Evolutionary conservation across 2,329 filamentous ascomycete species (phyloP).

Genomic region (Hymenoscyphus repandus): DNA sequence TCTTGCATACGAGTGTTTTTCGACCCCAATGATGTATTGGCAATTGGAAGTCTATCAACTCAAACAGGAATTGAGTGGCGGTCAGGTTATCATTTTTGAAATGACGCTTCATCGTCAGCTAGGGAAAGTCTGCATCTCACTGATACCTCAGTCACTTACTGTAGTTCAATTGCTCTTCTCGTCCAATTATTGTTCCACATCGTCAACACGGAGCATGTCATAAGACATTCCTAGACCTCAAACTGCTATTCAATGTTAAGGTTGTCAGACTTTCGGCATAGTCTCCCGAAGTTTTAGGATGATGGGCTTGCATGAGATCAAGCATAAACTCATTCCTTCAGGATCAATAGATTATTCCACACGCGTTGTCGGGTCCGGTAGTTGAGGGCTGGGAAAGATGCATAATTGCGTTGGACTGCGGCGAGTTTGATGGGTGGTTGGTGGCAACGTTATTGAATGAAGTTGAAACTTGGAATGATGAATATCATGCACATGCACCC

Average conservation of each 20-base stretch:
- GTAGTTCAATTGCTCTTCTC: not conserved
- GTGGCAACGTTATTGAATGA: not conserved
- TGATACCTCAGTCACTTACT: not conserved
- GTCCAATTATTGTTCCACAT: not conserved
- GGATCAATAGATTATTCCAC: constrained; percentile 1
- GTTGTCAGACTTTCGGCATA: not conserved
- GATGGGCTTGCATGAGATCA: not conserved
- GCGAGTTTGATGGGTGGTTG: not conserved
- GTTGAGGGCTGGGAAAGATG: not conserved
- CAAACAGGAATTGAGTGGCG: not conserved
- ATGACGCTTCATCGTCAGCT: not conserved
- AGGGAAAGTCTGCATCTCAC: not conserved
- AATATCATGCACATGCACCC: not conserved
- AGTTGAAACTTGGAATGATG: not conserved
- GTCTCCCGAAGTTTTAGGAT: not conserved
- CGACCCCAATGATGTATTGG: constrained; percentile 2
- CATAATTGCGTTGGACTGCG: not conserved
- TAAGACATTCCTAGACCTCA: not conserved
- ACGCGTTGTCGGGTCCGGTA: constrained; percentile 3
- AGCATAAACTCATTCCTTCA: not conserved
- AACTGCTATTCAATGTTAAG: not conserved
- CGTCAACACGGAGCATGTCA: not conserved
- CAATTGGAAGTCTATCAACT: not conserved
- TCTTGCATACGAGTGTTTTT: not conserved
- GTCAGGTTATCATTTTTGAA: not conserved